Evolutionary conservation across 768 basidiomycete species (phyloP).

Genomic region (Russula ochroleuca): DNA sequence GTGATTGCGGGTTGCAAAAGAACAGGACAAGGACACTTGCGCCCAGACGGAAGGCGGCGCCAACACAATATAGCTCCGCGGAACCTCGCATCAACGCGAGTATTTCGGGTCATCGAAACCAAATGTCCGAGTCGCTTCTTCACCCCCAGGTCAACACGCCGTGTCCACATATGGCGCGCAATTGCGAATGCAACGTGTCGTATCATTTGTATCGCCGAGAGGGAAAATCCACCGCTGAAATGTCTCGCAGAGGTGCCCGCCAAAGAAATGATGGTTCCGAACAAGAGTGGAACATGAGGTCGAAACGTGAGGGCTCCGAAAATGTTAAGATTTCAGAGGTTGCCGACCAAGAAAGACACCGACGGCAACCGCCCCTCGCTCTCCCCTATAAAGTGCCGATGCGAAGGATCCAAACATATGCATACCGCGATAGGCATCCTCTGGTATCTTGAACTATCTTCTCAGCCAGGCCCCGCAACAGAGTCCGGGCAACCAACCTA

Average conservation of each 20-base stretch:
- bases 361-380: background rate
- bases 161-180: background rate
- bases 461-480: background rate
- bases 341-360: background rate
- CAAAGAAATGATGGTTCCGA: background rate
- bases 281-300: background rate
- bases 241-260: background rate
- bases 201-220: background rate
- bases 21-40: background rate
- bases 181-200: background rate
- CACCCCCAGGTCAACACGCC: background rate
- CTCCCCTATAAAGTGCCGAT: background rate
- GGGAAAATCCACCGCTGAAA: background rate
- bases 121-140: background rate
- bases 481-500: background rate
- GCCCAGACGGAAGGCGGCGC: background rate
- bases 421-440: background rate
- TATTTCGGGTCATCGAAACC: background rate
- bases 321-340: background rate
- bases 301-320: too few species aligned
- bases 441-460: too few species aligned
- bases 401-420: background rate
- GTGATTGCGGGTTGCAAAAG: background rate
- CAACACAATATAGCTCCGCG: background rate
- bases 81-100: constrained; percentile 11